These are phyloP conservation scores for Scopulariopsis brevicaulis DNA, from an alignment of 2,329 filamentous ascomycete genomes.

Conservation along the genomic window DNA sequence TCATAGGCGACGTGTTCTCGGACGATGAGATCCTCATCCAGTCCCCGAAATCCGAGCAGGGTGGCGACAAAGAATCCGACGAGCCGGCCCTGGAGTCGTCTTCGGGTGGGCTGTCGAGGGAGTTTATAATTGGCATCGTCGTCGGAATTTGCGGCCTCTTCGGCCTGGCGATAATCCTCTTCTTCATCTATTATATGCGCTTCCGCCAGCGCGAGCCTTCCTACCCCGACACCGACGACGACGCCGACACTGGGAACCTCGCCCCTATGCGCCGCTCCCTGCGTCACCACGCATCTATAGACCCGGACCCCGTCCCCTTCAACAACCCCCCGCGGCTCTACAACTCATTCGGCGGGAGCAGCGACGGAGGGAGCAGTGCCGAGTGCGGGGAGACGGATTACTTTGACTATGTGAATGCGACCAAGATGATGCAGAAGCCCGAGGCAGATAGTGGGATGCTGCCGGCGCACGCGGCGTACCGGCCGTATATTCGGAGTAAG, in stretches of 20 bases:
- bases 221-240: slow-evolving; percentile 8
- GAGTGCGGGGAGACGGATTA: background rate
- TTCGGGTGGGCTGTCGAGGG: slow-evolving; percentile 23
- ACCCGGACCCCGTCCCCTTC: background rate
- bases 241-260: background rate
- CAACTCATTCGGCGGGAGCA: background rate
- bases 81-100: slow-evolving; percentile 14
- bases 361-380: background rate
- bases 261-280: background rate
- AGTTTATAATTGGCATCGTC: slow-evolving; percentile 41
- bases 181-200: slow-evolving; percentile 34
- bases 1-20: background rate
- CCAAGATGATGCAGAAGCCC: background rate
- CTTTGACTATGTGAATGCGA: background rate
- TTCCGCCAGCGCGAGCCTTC: slow-evolving; percentile 17
- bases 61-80: slow-evolving; percentile 28
- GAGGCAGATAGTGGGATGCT: background rate
- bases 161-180: slow-evolving; percentile 25
- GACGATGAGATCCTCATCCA: background rate
- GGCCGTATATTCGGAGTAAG: background rate
- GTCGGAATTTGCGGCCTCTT: slow-evolving; percentile 28
- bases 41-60: slow-evolving; percentile 25
- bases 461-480: background rate
- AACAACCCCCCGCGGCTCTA: background rate
- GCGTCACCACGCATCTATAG: background rate